These are phyloP conservation scores for Panellus pusillus DNA, from an alignment of 768 basidiomycete genomes.

Conservation along the genomic window DNA sequence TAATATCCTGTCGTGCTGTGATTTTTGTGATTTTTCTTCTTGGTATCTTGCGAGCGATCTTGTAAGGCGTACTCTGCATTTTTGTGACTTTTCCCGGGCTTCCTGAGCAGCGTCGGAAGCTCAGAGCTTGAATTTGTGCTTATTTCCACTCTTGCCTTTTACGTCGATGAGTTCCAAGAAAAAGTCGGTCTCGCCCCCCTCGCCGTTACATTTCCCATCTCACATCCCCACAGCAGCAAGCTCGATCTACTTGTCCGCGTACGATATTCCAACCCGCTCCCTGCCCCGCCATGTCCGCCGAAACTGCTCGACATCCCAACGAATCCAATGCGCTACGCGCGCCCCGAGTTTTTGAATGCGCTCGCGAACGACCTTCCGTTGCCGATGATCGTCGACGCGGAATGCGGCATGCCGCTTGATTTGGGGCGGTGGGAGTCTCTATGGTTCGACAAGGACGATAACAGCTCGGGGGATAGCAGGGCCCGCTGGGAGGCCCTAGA, in stretches of 20 bases:
- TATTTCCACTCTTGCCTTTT: not conserved
- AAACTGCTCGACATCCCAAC: constrained; percentile 93
- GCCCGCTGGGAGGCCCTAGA: constrained; percentile 8
- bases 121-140: constrained; percentile 13
- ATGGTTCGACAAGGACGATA: constrained; percentile 71
- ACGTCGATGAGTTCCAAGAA: constrained; percentile 55
- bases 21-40: too few species aligned
- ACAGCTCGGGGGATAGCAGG: constrained; percentile 53
- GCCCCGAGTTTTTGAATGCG: constrained; percentile 79
- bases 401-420: constrained; percentile 95
- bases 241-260: constrained; percentile 91
- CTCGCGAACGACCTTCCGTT: constrained; percentile 79
- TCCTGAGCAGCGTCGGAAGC: too few species aligned
- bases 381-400: constrained; percentile 96
- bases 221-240: constrained; percentile 48
- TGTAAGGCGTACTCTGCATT: too few species aligned
- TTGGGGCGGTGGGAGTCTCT: constrained; percentile 78
- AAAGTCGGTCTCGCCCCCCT: constrained; percentile 36
- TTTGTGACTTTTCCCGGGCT: too few species aligned
- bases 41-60: too few species aligned
- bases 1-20: too few species aligned
- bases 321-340: constrained; percentile 82
- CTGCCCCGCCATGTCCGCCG: constrained; percentile 95
- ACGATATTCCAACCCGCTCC: constrained; percentile 91
- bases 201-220: not conserved